A percentile compares a stretch with the other conserved stretches of the same genome.
phyloP scores from a whole-genome alignment of 805 yeast genomes.

The Saccharomycopsis javanensis region DNA sequence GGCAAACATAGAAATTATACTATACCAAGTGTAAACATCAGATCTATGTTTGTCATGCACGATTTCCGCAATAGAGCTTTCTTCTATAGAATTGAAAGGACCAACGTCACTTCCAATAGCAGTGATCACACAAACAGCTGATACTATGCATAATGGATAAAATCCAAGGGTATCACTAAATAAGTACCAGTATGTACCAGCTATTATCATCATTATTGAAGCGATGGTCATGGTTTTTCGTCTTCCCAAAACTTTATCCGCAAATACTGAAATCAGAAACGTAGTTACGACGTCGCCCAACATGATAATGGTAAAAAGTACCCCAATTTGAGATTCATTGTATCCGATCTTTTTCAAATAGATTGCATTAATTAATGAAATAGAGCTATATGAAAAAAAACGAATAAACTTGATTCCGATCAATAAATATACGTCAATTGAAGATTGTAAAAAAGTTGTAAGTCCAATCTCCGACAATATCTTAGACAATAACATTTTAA shows the following conservation, averaged over 20 bases:
- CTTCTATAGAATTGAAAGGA: neutral
- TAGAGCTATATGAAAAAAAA: neutral
- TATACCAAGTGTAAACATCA: neutral
- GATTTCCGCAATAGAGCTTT: neutral
- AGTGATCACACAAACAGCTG: neutral
- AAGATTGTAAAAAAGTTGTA: neutral
- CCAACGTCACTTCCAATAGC: neutral
- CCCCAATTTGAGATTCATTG: neutral
- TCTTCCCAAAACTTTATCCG: neutral
- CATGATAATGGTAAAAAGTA: neutral
- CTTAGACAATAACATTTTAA: neutral
- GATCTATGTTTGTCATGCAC: neutral
- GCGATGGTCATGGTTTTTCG: neutral
- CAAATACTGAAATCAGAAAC: neutral
- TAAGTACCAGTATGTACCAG: neutral
- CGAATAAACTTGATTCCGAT: neutral
- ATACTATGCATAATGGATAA: neutral
- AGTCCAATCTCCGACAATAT: neutral
- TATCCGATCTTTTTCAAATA: neutral
- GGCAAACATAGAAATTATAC: neutral
- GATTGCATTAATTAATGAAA: neutral
- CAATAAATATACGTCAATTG: neutral
- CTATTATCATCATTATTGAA: neutral
- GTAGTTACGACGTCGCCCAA: neutral
- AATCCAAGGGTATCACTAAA: neutral